phyloP scores from a whole-genome alignment of 768 basidiomycete genomes.

The Multifurca ochricompacta region DNA sequence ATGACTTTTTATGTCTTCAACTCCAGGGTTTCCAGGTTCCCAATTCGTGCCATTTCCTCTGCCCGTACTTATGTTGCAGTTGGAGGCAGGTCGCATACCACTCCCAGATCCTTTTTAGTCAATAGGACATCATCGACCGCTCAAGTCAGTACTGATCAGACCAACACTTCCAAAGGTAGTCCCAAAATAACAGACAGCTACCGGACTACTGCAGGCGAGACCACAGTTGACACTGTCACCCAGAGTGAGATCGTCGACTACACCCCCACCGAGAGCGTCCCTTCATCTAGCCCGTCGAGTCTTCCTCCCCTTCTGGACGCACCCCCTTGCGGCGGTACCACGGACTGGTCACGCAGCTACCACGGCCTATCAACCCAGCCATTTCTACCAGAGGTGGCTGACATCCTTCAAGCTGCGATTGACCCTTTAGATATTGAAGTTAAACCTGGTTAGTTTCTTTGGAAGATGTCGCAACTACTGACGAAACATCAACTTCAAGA shows the following conservation, averaged over 20 bases:
- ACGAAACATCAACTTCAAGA: conserved; percentile 38
- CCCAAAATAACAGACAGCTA: conserved; percentile 21
- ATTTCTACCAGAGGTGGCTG: conserved; percentile 67
- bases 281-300: conserved; percentile 21
- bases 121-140: conserved; percentile 21
- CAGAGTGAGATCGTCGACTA: conserved; percentile 13
- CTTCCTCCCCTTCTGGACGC: conserved; percentile 18
- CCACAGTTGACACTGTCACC: conserved; percentile 16
- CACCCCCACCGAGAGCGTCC: conserved; percentile 20
- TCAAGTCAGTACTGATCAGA: conserved; percentile 28
- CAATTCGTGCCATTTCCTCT: conserved; percentile 1
- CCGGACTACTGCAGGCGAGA: conserved; percentile 23
- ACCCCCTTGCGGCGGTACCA: conserved; percentile 25
- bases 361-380: conserved; percentile 70
- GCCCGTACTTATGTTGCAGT: conserved; percentile 7
- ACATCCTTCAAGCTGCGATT: conserved; percentile 66
- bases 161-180: conserved; percentile 23
- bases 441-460: conserved; percentile 72
- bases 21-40: neutral
- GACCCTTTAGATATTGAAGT: conserved; percentile 80
- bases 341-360: conserved; percentile 88
- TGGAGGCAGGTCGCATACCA: conserved; percentile 2
- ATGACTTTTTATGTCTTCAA: neutral
- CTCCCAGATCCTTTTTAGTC: conserved; percentile 4
- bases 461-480: neutral